These are phyloP conservation scores for Beauveria asiatica DNA, from an alignment of 2,329 filamentous ascomycete genomes.

Conservation along the genomic window DNA sequence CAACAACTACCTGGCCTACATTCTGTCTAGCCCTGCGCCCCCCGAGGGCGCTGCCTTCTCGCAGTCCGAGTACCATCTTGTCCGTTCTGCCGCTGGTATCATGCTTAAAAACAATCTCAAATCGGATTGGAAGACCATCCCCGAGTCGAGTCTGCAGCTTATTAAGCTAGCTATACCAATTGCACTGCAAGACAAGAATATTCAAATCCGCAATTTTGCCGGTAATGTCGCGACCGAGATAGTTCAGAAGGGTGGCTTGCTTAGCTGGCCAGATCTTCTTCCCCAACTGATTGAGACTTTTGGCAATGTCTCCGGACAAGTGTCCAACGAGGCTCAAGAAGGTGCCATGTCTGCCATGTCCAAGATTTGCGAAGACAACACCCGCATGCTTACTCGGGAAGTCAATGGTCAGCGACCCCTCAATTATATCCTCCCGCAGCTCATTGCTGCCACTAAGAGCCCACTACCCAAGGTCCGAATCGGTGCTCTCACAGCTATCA, in stretches of 20 bases:
- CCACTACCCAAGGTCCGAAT: conserved; percentile 68
- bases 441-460: conserved; percentile 78
- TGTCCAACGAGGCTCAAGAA: conserved; percentile 69
- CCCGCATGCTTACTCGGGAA: conserved; percentile 74
- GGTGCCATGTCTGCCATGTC: conserved; percentile 86
- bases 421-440: conserved; percentile 79
- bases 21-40: conserved; percentile 65
- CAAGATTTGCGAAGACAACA: conserved; percentile 97
- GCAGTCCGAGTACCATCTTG: conserved; percentile 57
- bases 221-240: conserved; percentile 93
- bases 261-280: conserved; percentile 86
- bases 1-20: conserved; percentile 92
- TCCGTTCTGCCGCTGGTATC: conserved; percentile 80
- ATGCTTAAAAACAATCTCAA: conserved; percentile 95
- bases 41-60: conserved; percentile 53
- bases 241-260: conserved; percentile 71
- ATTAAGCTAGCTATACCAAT: conserved; percentile 72
- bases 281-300: conserved; percentile 74
- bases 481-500: conserved; percentile 74
- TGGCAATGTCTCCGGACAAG: conserved; percentile 60
- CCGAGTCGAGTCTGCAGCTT: conserved; percentile 63
- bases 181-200: conserved; percentile 71
- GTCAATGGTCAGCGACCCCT: conserved; percentile 84
- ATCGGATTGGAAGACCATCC: conserved; percentile 64
- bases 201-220: conserved; percentile 78